Evolutionary conservation across 306 rosid genomes (phyloP), one percentile per base, ranked within the genome.

Genomic region (Prunus salicina): DNA sequence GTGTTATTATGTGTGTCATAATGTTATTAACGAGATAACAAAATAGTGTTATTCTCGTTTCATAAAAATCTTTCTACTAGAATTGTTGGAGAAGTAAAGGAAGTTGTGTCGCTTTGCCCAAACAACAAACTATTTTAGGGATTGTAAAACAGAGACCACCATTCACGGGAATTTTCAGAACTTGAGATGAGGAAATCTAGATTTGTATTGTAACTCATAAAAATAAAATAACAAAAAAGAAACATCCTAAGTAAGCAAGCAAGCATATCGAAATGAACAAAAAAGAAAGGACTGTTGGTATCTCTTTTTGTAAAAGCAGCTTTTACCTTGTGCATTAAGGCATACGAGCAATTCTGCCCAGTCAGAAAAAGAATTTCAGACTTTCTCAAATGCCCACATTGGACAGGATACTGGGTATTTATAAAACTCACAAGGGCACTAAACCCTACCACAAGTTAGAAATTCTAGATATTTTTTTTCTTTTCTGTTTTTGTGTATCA

Each of bases 11-110:
- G 8, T 0, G 0, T 34, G 0, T 34, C 8, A 5, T 34, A 34
- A 0, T 1, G 0, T 34, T 32, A 32, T 34, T 34, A 0, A 1
- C 2, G 0, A 7, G 8, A 5, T 34, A 34, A 0, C 1, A 34
- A 34, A 34, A 5, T 34, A 34, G 0, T 34, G 8, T 34, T 5
- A 34, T 34, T 34, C 0, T 1, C 8, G 2, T 34, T 34, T 6
- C 2, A 34, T 34, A 0, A 34, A 34, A 5, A 0, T 34, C 0
- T 5, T 6, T 34, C 8, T 34, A 7, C 41, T 7, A 38, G 0
- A 55, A 13, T 8, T 73, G 5, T 53, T 53, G 69, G 50, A 8
- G 10, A 34, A 34, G 41, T 32, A 13, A 8, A 74, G 47, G 49
- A 68, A 46, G 43, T 27, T 50, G 3, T 55, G 80, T 55, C 74